Evolutionary conservation across 208 protist genomes (phyloP), one percentile per base, ranked within the genome.

Genomic region (Wallacemonas collosoma): DNA sequence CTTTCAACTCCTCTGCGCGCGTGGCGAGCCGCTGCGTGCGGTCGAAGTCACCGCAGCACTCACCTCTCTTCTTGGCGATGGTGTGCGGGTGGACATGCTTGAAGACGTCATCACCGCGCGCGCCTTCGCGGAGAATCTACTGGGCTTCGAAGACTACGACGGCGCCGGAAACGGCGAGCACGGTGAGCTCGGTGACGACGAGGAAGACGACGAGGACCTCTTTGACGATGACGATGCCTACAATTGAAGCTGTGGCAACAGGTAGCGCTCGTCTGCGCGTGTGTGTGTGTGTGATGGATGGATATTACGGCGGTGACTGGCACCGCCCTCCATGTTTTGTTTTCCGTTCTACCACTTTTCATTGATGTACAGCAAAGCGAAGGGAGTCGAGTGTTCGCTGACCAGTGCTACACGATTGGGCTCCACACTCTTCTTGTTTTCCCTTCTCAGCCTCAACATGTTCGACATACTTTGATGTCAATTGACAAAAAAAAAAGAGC

Each of bases 61-160:
- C n/a, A 80, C 75, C 38, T 91, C 87, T n/a, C 80, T 98, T 48
- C 81, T 97, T 12, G 91, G 93, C 11, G 93, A 96, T 38, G 93
- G 87, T 8, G 91, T 96, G 43, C 80, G 80, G 2, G 57, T 95
- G 2, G 91, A 97, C 60, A 93, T 95, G 89, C 76, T 97, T 3
- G 89, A 95, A 71, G 93, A 95, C 64, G 76, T 84, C 51, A 94
- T 97, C 73, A 94, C 91, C 1, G 90, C 92, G 1, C 85, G 91
- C 66, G 77, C 84, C 67, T 96, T 97, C 55, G 84, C 93, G 1
- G 89, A 97, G 77, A 94, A 94, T 64, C 77, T 97, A 7, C 83
- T 97, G 4, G 93, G 93, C 51, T 97, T 97, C 68, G 92, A 95
- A 71, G 93, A 95, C 76, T 96, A 95, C 80, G 89, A 95, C 43